Evolutionary conservation across 768 basidiomycete species (phyloP), one percentile per base, ranked within the genome.

Genomic region (Lentinula sp.): DNA sequence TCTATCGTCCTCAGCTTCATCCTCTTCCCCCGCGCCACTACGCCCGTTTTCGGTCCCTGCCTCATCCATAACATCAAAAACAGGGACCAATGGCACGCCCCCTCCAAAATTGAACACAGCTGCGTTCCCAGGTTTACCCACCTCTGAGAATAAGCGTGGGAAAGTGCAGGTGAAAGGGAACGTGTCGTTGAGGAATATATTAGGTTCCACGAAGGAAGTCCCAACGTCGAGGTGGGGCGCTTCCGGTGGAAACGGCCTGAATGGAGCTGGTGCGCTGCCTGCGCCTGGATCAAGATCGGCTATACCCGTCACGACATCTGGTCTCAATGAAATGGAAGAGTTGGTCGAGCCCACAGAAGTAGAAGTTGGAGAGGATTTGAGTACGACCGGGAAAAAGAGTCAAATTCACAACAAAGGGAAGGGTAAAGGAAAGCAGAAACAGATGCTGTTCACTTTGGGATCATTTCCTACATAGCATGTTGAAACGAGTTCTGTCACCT

Each of bases 351-450:
- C n/a, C 32, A 52, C 8, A 33, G 62, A 48, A n/a, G 58, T 46
- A 33, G 50, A 32, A 28, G 41, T 2, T 10, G 57, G 59, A 23
- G 59, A 35, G 32, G 59, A n/a, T 4, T 16, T 10, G 1, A 61
- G 48, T 61, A 68, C 60, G 1, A 57, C 52, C 52, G 61, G 49
- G 7, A 46, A 49, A 50, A 50, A 28, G 20, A 66, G 66, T 0
- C 87, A 83, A 65, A 83, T 85, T 79, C 92, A 91, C 72, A 66
- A 65, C 0, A 87, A 84, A 66, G 84, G 85, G 79, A 93, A 91
- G 72, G 82, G 83, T 0, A 94, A 93, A 69, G 85, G 85, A 1
- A 92, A 93, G 72, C 84, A 85, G 70, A 93, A 93, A 74, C 90
- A 93, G 78, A 93, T 85, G 8, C 71, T 95, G 64, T 94, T 93